phyloP scores from a whole-genome alignment of 805 yeast genomes.

The Wickerhamiella cacticola region DNA sequence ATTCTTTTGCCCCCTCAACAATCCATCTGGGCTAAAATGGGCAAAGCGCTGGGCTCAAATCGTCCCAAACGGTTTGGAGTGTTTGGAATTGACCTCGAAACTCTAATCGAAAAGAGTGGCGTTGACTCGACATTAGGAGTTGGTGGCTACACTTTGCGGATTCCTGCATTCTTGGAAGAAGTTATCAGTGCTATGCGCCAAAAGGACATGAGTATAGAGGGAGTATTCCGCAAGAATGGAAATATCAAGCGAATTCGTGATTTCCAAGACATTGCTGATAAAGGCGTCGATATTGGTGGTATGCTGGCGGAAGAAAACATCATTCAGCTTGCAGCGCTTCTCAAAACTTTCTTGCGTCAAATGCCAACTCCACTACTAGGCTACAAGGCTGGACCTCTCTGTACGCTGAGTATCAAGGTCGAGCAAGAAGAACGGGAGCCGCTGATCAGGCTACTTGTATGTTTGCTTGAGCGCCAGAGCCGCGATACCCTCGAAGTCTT shows the following conservation, averaged over 20 bases:
- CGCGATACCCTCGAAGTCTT: conserved; percentile 81
- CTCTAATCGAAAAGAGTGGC: conserved; percentile 57
- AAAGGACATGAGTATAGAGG: conserved; percentile 89
- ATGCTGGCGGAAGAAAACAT: conserved; percentile 66
- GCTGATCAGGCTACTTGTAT: conserved; percentile 39
- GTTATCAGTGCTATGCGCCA: conserved; percentile 69
- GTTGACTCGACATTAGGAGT: conserved; percentile 75
- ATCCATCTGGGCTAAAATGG: conserved; percentile 37
- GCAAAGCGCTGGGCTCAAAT: conserved; percentile 30
- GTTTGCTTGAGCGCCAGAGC: conserved; percentile 68
- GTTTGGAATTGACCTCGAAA: conserved; percentile 67
- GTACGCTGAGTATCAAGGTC: conserved; percentile 41
- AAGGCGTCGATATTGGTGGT: conserved; percentile 57
- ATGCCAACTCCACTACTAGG: conserved; percentile 87
- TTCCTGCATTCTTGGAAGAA: conserved; percentile 83
- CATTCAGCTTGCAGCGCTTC: conserved; percentile 81
- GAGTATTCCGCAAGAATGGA: conserved; percentile 92
- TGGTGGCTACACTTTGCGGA: conserved; percentile 56
- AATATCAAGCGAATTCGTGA: conserved; percentile 73
- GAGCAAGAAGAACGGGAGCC: conserved; percentile 21
- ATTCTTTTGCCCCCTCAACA: conserved; percentile 22
- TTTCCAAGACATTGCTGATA: conserved; percentile 60
- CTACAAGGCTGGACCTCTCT: conserved; percentile 56
- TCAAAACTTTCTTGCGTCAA: conserved; percentile 85
- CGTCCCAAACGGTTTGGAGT: conserved; percentile 34